Conservation (phyloP, 306 rosid genomes). For the Glycine tomentella region DNA sequence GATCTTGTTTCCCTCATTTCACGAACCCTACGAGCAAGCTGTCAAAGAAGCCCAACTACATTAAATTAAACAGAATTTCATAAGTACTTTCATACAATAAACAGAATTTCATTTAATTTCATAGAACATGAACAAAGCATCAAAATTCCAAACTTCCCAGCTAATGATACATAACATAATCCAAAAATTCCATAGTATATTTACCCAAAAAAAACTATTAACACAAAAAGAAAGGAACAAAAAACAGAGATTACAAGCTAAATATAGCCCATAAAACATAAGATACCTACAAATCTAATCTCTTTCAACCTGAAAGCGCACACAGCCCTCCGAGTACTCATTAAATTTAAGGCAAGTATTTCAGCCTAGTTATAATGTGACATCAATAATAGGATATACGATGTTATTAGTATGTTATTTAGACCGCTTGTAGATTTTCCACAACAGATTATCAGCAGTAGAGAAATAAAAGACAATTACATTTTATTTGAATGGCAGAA, state of each 20-base stretch:
- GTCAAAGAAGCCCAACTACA: constrained; percentile 63
- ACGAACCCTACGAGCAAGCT: constrained; percentile 99
- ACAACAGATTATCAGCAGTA: no score
- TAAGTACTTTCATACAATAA: constrained; percentile 40
- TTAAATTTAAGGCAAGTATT: constrained; percentile 20
- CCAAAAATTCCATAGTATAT: not conserved
- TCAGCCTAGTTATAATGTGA: constrained; percentile 7
- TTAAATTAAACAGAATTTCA: constrained; percentile 51
- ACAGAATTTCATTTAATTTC: constrained; percentile 38
- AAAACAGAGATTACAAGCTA: not conserved
- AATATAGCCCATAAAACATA: constrained; percentile 33
- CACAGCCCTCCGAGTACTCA: constrained; percentile 20
- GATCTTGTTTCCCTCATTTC: constrained; percentile 96
- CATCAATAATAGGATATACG: constrained; percentile 5
- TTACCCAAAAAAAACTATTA: not conserved
- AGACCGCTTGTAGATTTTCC: not conserved
- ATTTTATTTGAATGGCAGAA: constrained; percentile 17
- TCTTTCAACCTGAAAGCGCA: constrained; percentile 32
- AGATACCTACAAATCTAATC: constrained; percentile 32
- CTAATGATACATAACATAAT: constrained; percentile 18
- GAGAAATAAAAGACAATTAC: constrained; percentile 3
- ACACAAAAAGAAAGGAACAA: constrained; percentile 24
- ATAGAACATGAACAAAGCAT: constrained; percentile 20
- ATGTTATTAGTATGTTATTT: constrained; percentile 1
- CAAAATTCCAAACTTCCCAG: constrained; percentile 22